Base-by-base conservation (phyloP, 192 early-diverging fungal species). In the Backusella psychrophila region DNA sequence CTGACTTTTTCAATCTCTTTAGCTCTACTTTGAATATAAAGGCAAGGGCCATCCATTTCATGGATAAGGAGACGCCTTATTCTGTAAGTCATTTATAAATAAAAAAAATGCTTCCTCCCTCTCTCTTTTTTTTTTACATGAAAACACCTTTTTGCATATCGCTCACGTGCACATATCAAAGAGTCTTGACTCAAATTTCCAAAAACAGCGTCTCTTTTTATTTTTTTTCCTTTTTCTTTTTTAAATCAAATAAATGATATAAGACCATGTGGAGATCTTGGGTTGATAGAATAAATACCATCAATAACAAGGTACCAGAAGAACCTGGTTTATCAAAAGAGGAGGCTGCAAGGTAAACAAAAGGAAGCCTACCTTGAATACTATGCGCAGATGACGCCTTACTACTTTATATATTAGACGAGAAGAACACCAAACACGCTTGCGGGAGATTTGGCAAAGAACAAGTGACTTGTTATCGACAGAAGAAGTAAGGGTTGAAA, bases 271-370 rank as follows among this genome's bases (percentile, higher is more conserved):
- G 80, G 80, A 69, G 77, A 39, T 81, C 80, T 15, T 81, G 80
- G 80, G 80, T 81, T 8, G 80, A 77, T 71, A 72, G 76, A 33
- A 75, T 81, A 38, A 78, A 81, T 35, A 81, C 80, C 29, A 66
- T 52, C 33, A 67, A 49, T 11, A 67, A 59, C 6, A 66, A 63
- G 41, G 21, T 44, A 44, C 17, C 59, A 42, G 23, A 56, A 59
- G 56, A 39, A 11, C 36, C 66, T 39, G 56, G 56, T 6, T 63
- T 63, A 63, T 59, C 46, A 34, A 39, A 39, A 56, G 56, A 66
- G 53, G 71, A 74, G 7, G 34, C 29, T 1, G 72, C 52, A 36
- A 72, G 69, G 66, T 78, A 29, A 74, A 36, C 29, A 44, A 4
- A 34, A 46, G 0, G 33, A 33, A 33, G 2, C 31, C 31, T 31